Percentiles rank a stretch among this genome's conserved stretches.
These are phyloP conservation scores for Ganoderma lingzhi DNA, from an alignment of 1,284 basidiomycete genomes.

Conservation along the genomic window DNA sequence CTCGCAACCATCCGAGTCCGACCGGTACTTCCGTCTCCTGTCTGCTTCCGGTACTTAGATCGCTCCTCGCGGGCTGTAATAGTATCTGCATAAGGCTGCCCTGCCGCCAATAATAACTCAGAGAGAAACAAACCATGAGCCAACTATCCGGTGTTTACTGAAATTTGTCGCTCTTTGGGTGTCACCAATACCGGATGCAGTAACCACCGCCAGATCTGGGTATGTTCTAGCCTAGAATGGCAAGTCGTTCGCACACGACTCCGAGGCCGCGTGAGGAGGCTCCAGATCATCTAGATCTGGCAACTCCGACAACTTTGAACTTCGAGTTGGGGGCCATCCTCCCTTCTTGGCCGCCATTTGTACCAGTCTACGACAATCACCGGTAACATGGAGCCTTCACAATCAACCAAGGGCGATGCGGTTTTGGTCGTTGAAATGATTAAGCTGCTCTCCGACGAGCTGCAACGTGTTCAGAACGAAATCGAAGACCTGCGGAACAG, in stretches of 20 bases:
- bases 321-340: neutral
- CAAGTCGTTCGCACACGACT: neutral
- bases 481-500: conserved; percentile 10
- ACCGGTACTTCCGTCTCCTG: too few species aligned
- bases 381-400: neutral
- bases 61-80: too few species aligned
- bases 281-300: too few species aligned
- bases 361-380: neutral
- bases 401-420: conserved; percentile 1
- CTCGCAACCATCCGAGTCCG: too few species aligned
- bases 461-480: conserved; percentile 20
- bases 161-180: too few species aligned
- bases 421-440: conserved; percentile 23
- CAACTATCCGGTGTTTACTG: too few species aligned
- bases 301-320: too few species aligned
- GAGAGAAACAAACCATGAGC: too few species aligned
- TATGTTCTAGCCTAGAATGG: neutral
- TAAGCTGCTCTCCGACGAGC: conserved; percentile 25
- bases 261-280: too few species aligned
- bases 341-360: neutral
- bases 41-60: too few species aligned
- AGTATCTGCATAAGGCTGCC: too few species aligned
- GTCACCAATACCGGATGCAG: neutral
- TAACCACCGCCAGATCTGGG: neutral
- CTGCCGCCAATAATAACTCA: too few species aligned